Evolutionary conservation across 2,329 filamentous ascomycete species (phyloP).

Genomic region (Aspergillus versicolor): DNA sequence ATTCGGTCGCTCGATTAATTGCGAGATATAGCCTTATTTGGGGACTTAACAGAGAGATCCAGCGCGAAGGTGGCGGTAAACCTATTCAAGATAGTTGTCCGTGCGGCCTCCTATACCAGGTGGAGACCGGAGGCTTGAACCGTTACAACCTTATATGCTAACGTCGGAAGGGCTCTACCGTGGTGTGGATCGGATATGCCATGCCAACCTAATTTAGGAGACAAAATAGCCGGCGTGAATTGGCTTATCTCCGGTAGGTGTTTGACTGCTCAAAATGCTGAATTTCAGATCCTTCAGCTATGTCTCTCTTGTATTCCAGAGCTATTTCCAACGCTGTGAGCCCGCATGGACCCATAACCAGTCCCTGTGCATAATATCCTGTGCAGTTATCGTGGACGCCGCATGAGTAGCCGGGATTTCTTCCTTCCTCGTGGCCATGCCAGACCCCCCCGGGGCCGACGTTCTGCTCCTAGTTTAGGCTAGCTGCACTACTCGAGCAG

Average conservation of each 20-base stretch:
- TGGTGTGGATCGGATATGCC: not conserved
- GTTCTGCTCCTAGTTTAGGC: not conserved
- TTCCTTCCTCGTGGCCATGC: slow-evolving; percentile 2
- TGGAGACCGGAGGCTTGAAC: not conserved
- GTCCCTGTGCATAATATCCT: slow-evolving; percentile 1
- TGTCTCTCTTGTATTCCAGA: not conserved
- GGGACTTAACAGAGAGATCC: not conserved
- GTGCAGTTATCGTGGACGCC: slow-evolving; percentile 2
- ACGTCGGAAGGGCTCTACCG: not conserved
- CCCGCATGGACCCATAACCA: not conserved
- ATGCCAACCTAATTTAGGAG: not conserved
- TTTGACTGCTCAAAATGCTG: not conserved
- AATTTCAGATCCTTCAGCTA: not conserved
- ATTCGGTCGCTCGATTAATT: not conserved
- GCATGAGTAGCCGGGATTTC: slow-evolving; percentile 1
- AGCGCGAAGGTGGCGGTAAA: not conserved
- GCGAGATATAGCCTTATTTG: not conserved
- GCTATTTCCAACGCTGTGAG: not conserved
- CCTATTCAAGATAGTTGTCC: not conserved
- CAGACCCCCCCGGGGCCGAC: not conserved
- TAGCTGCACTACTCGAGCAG: slow-evolving; percentile 6
- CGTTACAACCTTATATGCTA: not conserved
- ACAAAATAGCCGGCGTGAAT: not conserved
- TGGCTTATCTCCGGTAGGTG: not conserved
- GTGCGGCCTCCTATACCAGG: not conserved